phyloP scores from a whole-genome alignment of 306 rosid species.

The Abrus precatorius region DNA sequence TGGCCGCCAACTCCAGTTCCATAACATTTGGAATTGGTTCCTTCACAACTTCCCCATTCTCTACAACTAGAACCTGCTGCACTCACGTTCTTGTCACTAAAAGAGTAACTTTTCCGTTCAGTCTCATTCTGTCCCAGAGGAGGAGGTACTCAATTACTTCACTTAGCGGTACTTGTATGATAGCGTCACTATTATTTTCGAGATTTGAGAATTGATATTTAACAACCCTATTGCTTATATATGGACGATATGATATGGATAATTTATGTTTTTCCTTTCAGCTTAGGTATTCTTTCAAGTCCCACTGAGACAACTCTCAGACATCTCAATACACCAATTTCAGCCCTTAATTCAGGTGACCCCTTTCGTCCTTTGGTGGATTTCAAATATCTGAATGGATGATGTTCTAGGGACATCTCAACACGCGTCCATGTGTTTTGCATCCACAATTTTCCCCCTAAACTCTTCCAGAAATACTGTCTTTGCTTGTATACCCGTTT shows the following conservation, averaged over 20 bases:
- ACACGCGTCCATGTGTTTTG: neutral
- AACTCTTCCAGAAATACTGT: neutral
- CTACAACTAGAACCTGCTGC: conserved; percentile 1
- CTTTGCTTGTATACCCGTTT: conserved; percentile 25
- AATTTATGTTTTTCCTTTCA: conserved; percentile 12
- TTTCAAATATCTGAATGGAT: conserved; percentile 18
- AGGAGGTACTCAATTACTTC: conserved; percentile 22
- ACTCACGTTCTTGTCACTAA: conserved; percentile 12
- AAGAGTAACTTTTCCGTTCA: conserved; percentile 22
- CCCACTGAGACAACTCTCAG: conserved; percentile 24
- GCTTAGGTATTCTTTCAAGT: conserved; percentile 29
- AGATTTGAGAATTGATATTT: neutral
- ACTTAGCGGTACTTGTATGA: neutral
- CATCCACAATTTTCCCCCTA: neutral
- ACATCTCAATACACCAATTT: conserved; percentile 32
- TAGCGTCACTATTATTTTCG: neutral
- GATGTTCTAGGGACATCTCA: neutral
- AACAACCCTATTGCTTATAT: neutral
- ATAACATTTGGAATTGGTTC: conserved; percentile 40
- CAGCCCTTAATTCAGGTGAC: conserved; percentile 53
- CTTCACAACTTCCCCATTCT: conserved; percentile 23
- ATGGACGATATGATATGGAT: neutral
- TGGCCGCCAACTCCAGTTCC: conserved; percentile 28
- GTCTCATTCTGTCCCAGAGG: neutral
- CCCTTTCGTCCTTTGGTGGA: neutral